Conservation (phyloP, 139 green algal species). For the Tetradesmus obliquus region DNA sequence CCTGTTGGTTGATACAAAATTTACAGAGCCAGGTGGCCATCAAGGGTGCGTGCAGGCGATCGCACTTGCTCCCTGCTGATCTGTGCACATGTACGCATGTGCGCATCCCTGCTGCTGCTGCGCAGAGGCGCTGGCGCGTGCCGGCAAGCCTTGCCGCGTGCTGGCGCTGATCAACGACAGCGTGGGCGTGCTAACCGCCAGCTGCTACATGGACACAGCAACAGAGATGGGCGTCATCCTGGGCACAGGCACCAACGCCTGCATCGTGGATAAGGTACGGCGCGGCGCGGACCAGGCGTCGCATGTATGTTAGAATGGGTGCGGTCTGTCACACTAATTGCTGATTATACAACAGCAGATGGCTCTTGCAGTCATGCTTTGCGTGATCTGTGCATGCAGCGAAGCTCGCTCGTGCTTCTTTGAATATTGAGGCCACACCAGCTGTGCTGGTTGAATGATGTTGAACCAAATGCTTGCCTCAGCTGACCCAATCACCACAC, state of each 20-base stretch:
- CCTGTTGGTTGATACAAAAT: too few species aligned
- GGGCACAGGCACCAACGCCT: slow-evolving; percentile 90
- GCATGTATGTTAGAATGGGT: neutral
- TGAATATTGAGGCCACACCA: too few species aligned
- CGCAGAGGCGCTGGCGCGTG: slow-evolving; percentile 47
- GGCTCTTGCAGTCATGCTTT: too few species aligned
- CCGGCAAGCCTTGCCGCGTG: slow-evolving; percentile 55
- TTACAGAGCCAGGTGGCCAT: too few species aligned
- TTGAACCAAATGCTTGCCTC: too few species aligned
- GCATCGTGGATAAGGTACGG: slow-evolving; percentile 77
- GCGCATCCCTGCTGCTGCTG: slow-evolving; percentile 39
- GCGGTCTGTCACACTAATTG: neutral
- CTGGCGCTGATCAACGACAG: slow-evolving; percentile 88
- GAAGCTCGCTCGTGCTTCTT: too few species aligned
- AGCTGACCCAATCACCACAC: too few species aligned
- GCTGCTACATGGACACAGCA: slow-evolving; percentile 73
- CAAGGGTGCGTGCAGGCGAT: too few species aligned
- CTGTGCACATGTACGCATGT: neutral
- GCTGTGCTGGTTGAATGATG: too few species aligned
- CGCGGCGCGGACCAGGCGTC: neutral
- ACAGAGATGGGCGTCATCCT: slow-evolving; percentile 84
- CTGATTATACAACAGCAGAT: too few species aligned
- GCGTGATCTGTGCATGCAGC: neutral
- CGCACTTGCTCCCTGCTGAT: neutral
- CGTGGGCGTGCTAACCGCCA: slow-evolving; percentile 74